Evolutionary conservation across 345 rosid genomes (phyloP).

Genomic region (Lepidium aucheri): DNA sequence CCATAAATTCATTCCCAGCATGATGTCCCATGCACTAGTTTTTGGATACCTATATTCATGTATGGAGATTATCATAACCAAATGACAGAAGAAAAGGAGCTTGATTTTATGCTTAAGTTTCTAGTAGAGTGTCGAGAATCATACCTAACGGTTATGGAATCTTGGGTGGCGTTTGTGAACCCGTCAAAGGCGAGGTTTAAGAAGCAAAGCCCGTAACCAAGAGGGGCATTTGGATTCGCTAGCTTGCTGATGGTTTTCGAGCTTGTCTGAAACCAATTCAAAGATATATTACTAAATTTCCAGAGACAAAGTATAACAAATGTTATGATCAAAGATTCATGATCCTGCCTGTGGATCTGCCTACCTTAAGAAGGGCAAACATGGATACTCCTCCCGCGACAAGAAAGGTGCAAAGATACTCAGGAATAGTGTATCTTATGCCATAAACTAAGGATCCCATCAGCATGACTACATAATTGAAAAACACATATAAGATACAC

Average conservation of each 20-base stretch:
- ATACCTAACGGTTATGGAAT: slow-evolving; percentile 78
- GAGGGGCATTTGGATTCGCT: slow-evolving; percentile 93
- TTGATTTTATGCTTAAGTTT: neutral
- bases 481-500: slow-evolving; percentile 2
- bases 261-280: slow-evolving; percentile 58
- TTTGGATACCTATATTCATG: slow-evolving; percentile 47
- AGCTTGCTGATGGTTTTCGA: slow-evolving; percentile 89
- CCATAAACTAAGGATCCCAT: slow-evolving; percentile 95
- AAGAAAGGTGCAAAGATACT: slow-evolving; percentile 84
- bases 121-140: neutral
- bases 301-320: neutral
- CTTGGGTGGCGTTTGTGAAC: slow-evolving; percentile 97
- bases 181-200: slow-evolving; percentile 95
- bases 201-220: slow-evolving; percentile 90
- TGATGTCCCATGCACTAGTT: slow-evolving; percentile 94
- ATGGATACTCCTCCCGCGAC: slow-evolving; percentile 97
- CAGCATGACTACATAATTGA: slow-evolving; percentile 66
- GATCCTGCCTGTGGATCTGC: neutral
- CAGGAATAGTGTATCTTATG: slow-evolving; percentile 68
- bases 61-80: neutral
- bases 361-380: slow-evolving; percentile 89
- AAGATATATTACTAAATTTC: neutral
- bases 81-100: neutral
- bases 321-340: neutral
- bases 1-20: slow-evolving; percentile 98